Conservation (phyloP, 192 early-diverging fungal species). For the Diversispora epigaea region DNA sequence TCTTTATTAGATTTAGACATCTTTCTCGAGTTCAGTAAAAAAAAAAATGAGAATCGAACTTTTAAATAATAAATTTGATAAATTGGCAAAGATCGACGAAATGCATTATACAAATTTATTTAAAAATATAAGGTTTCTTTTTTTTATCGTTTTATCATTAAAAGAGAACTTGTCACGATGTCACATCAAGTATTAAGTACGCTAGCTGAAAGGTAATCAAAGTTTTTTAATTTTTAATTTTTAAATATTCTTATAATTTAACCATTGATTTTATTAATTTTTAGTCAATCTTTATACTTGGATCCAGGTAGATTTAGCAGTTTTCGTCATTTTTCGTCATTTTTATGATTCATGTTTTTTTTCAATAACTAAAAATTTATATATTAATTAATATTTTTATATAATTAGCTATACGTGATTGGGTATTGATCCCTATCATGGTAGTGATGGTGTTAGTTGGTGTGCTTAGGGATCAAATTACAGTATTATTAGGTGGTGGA, state of each 20-base stretch:
- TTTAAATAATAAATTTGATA: no score
- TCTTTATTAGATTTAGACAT: no score
- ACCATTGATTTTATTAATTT: background rate
- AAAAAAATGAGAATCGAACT: no score
- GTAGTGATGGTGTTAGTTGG: slow-evolving; percentile 97
- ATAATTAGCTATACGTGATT: slow-evolving; percentile 77
- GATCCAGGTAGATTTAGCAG: slow-evolving; percentile 14
- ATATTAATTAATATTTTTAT: background rate
- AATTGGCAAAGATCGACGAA: no score
- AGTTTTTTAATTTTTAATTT: background rate
- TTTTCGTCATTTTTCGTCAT: no score
- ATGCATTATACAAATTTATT: no score
- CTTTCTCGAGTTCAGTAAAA: no score
- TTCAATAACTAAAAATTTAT: background rate
- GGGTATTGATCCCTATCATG: slow-evolving; percentile 97
- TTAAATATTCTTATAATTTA: background rate
- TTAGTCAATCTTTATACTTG: slow-evolving; percentile 25
- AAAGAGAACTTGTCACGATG: background rate
- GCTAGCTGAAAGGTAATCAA: slow-evolving; percentile 11
- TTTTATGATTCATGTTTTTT: no score
- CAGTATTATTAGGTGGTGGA: slow-evolving; percentile 79
- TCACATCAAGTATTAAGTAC: slow-evolving; percentile 4
- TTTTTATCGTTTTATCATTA: no score
- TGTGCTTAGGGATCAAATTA: slow-evolving; percentile 89
- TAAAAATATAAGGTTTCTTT: no score